Base-by-base conservation (phyloP, 179 eudicot genomes). In the Patellifolia procumbens region DNA sequence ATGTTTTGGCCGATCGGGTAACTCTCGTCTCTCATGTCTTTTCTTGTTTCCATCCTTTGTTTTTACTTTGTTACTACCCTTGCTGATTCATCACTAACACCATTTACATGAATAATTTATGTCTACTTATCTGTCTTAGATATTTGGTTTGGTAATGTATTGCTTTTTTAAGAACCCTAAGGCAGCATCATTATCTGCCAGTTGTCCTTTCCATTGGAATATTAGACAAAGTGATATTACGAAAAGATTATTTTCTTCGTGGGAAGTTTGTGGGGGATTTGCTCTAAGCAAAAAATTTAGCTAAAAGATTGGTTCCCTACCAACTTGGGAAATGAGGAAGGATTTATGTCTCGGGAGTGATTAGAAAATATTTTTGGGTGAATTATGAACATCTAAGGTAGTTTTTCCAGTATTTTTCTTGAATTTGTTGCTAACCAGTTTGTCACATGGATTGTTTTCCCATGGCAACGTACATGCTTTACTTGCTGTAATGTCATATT, bases 1-100 rank as follows among this genome's bases (percentile, higher is more conserved):
- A 85, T 78, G 85, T 86, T 63, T 85, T 89, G 83, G 85, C 89
- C 37, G 93, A 88, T 70, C 88, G 81, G 86, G 93, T 89, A 85
- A 72, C 51, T 82, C 49, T 74, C 39, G 13, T 43, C 37, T 80
- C 48, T 69, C 45, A 29, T 52, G 46, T 61, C 61, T 34, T 61
- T 43, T 35, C 2, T 60, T 46, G 37, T 15, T 69, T 0, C 69
- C 46, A 5, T 31, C 3, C 67, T 69, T 52, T 5, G 10, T 29
- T 28, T 29, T 59, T 15, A 69, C 31, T 31, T 39, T 42, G 31
- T 72, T 59, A 35, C 56, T 34, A 13, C 34, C 46, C 32, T 51
- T 83, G 51, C 59, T 58, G 73, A 64, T 70, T 31, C 19, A 55
- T 37, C 19, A 0, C 12, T 22, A 34, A 39, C 15, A 37, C 16